Evolutionary conservation across 345 rosid genomes (phyloP), one percentile per base, ranked within the genome.

Genomic region (Eucalyptus pumila): DNA sequence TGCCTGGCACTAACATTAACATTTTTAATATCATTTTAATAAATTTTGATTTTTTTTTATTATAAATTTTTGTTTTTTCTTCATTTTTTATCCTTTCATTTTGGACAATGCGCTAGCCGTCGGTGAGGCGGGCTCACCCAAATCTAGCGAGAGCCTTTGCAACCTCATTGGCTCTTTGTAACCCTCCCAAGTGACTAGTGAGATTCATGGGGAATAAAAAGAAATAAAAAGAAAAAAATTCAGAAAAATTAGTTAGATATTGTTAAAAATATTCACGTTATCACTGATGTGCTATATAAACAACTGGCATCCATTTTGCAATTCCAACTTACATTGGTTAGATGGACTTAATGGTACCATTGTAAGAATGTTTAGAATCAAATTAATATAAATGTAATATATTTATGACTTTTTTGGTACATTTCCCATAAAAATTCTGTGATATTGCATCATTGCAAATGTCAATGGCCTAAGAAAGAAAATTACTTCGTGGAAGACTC

Each of bases 251-350:
- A 50, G 58, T 52, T 52, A 52, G 11, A 24, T 9, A 56, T 56
- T 10, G 9, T 56, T 24, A 10, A 24, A 24, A 56, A 56, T 56
- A 3, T 56, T 3, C 12, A 56, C 3, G 0, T 56, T 2, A 24
- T 2, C 2, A 0, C 1, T 4, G 6, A 56, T 56, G 0, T 56
- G 62, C 1, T 7, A 56, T 23, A 9, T 56, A 24, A 56, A 56
- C 0, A 2, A 0, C 0, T 23, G 6, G 0, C 13, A 26, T 56
- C 6, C 3, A 56, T 5, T 23, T 0, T 24, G 6, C 0, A 56
- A 56, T 56, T 56, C 62, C 9, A 56, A 52, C 58, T 52, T 52
- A 52, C 5, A 52, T 52, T 52, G 58, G 62, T 23, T 2, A 11
- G 30, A 56, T 56, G 62, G 30, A 1, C 30, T 56, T 1, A 56